Base-by-base conservation (phyloP, 441 rosid genomes). In the Gossypium davidsonii region DNA sequence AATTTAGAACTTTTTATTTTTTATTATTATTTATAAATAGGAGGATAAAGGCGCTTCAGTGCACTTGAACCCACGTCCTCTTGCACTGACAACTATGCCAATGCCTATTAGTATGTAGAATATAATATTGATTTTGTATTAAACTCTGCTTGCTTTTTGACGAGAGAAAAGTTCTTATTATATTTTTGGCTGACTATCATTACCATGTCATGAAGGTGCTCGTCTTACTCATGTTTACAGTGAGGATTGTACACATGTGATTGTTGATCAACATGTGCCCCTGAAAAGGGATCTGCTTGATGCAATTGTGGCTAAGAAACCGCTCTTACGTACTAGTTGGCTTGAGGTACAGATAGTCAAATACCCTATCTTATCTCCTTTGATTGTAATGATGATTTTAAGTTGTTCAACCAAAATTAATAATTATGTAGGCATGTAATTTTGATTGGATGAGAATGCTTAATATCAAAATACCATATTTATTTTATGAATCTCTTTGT, bases 241-340 rank as follows among this genome's bases (percentile, higher is more conserved):
- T 71, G 84, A 85, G 44, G 95, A 89, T 74, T 92, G 95, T 83
- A 92, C 97, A 0, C 97, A 92, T 82, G 85, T 94, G 69, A 80
- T 94, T 67, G 79, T 87, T 79, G 90, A 87, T 67, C 77, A 79
- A 17, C 77, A 64, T 69, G 79, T 82, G 77, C 86, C 83, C 77
- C 80, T 87, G 21, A 78, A 76, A 67, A 87, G 83, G 70, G 85
- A 83, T 70, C 60, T 92, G 18, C 68, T 92, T 68, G 85, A 89
- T 80, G 98, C 92, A 70, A 23, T 89, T 10, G 78, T 89, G 74
- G 79, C 89, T 44, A 86, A 81, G 77, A 92, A 89, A 78, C 83
- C 88, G 26, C 52, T 94, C 39, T 75, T 85, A 71, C 80, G 77
- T 60, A 61, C 62, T 46, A 81, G 84, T 62, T 94, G 97, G 97